Base-by-base conservation (phyloP, 164 flowering plant species). In the Liquidambar formosana region DNA sequence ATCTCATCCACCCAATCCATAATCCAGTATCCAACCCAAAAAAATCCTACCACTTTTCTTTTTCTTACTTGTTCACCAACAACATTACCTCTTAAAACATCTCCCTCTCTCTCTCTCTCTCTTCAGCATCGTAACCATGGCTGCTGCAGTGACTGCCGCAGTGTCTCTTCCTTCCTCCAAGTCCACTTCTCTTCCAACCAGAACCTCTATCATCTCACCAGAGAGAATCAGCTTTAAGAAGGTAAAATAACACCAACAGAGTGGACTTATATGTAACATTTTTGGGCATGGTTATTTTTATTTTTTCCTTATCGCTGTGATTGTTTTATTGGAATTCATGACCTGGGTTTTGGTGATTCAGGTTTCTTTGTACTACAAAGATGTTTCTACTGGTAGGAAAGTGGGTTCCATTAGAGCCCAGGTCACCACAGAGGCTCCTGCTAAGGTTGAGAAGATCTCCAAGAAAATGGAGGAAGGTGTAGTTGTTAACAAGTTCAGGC, bases 391-490 rank as follows among this genome's bases (percentile, higher is more conserved):
- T 27, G 78, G 77, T 4, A 85, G 86, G 45, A 87, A 82, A 74
- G 75, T 79, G 68, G 76, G 67, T 14, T 58, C 88, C 1, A 79
- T 95, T 52, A 92, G 92, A 83, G 97, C 99, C 13, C 97, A 95
- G 73, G 88, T 92, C 47, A 84, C 94, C 8, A 86, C 97, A 5
- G 93, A 85, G 60, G 91, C 97, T 26, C 95, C 97, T 19, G 87
- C 85, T 0, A 92, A 88, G 79, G 96, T 80, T 18, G 90, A 67
- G 81, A 95, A 95, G 81, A 72, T 67, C 10, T 81, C 87, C 21
- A 95, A 93, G 88, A 95, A 95, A 81, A 49, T 75, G 48, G 97
- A 91, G 41, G 97, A 95, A 76, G 99, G 94, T 53, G 89, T 95
- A 22, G 68, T 93, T 28, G 88, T 87, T 9, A 95, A 95, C 87